Conservation (phyloP, 257 asterid genomes). For the Coffea eugenioides region DNA sequence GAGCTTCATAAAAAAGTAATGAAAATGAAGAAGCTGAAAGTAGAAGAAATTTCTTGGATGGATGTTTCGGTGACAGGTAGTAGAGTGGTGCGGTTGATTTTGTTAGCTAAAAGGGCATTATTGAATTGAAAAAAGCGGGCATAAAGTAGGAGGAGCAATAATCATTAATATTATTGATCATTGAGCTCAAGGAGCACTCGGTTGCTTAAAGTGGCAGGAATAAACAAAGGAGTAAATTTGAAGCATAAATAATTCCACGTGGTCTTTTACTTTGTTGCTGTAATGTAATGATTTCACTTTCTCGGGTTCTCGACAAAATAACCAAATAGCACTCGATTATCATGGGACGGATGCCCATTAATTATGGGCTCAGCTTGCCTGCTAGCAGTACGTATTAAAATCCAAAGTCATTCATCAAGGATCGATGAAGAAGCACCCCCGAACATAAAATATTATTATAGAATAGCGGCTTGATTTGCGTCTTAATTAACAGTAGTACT, state of each 20-base stretch:
- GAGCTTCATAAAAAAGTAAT: background rate
- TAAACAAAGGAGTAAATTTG: background rate
- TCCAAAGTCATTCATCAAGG: no score
- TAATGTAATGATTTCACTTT: no score
- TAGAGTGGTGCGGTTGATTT: background rate
- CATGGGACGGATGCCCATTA: no score
- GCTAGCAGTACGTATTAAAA: no score
- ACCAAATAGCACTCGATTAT: no score
- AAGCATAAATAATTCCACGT: conserved; percentile 3
- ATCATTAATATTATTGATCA: background rate
- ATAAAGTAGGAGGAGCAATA: background rate
- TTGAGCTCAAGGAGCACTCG: background rate
- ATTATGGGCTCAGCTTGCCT: no score
- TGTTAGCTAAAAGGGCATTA: background rate
- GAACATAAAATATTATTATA: no score
- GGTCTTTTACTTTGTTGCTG: background rate
- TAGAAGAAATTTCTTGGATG: background rate
- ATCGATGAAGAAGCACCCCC: no score
- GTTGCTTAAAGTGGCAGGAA: background rate
- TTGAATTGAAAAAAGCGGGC: background rate
- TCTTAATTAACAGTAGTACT: no score
- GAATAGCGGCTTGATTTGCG: no score
- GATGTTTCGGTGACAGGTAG: background rate
- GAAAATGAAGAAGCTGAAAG: background rate
- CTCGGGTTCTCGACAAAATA: no score